Percentiles rank a stretch among this genome's conserved stretches.
phyloP scores from a whole-genome alignment of 306 rosid genomes.

The Herpetospermum pedunculosum region DNA sequence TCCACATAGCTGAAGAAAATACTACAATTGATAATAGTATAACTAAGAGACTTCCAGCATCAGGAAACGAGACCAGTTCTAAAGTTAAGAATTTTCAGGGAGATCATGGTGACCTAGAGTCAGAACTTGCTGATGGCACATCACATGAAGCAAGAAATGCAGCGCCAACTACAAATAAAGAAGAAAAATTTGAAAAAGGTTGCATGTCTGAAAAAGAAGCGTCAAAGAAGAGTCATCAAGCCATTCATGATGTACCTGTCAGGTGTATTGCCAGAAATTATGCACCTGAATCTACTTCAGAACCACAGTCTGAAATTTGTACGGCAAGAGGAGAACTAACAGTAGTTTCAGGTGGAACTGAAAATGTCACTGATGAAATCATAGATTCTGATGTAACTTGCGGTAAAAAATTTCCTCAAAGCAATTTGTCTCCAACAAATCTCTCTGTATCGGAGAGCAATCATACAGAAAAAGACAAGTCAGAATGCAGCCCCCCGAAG shows the following conservation, averaged over 20 bases:
- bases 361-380: conserved; percentile 20
- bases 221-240: conserved; percentile 19
- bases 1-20: conserved; percentile 18
- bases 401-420: conserved; percentile 20
- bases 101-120: conserved; percentile 22
- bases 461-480: conserved; percentile 25
- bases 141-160: conserved; percentile 16
- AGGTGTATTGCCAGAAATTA: conserved; percentile 16
- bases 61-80: conserved; percentile 24
- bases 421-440: conserved; percentile 23
- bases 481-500: conserved; percentile 18
- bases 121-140: conserved; percentile 24
- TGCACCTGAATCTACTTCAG: conserved; percentile 21
- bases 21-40: conserved; percentile 22
- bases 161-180: conserved; percentile 14
- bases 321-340: conserved; percentile 17
- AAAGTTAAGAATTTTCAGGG: conserved; percentile 25
- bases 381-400: conserved; percentile 14
- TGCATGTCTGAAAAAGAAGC: conserved; percentile 18
- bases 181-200: conserved; percentile 26
- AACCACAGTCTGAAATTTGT: conserved; percentile 19
- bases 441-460: conserved; percentile 19
- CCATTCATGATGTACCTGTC: conserved; percentile 15
- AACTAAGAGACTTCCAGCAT: conserved; percentile 20
- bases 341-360: conserved; percentile 19